A percentile compares a stretch with the other conserved stretches of the same genome.
phyloP scores from a whole-genome alignment of 805 yeast species.

The Candida golubevii region DNA sequence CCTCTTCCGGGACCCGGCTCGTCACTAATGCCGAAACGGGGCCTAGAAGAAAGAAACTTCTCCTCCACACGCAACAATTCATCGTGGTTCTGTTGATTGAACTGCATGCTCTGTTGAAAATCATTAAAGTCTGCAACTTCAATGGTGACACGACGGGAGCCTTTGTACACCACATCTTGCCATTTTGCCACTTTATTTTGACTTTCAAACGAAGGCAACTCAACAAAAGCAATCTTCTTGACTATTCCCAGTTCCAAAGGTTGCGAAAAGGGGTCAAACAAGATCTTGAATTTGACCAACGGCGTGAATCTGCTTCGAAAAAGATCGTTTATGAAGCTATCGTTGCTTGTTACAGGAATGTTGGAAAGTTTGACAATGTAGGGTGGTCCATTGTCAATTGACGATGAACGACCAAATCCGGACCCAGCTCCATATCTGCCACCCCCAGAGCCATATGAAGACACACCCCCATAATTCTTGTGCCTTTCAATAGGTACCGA shows the following conservation, averaged over 20 bases:
- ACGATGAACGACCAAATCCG: conserved; percentile 8
- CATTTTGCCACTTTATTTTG: conserved; percentile 58
- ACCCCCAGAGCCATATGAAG: conserved; percentile 5
- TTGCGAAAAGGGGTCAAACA: conserved; percentile 46
- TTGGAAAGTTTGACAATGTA: conserved; percentile 60
- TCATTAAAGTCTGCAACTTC: conserved; percentile 40
- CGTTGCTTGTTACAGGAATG: conserved; percentile 52
- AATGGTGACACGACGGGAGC: conserved; percentile 34
- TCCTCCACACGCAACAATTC: conserved; percentile 30
- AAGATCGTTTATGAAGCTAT: conserved; percentile 51
- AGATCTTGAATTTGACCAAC: conserved; percentile 55
- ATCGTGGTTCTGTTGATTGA: conserved; percentile 32
- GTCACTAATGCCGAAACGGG: conserved; percentile 9
- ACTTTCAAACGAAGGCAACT: conserved; percentile 47
- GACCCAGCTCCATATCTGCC: conserved; percentile 6
- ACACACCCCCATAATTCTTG: conserved; percentile 16
- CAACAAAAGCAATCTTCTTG: conserved; percentile 62
- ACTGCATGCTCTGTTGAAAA: conserved; percentile 36
- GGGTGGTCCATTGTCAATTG: conserved; percentile 45
- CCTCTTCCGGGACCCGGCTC: conserved; percentile 8
- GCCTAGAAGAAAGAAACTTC: conserved; percentile 24
- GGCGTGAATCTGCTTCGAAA: conserved; percentile 60
- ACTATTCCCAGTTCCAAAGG: conserved; percentile 34
- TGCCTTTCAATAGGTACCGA: conserved; percentile 40
- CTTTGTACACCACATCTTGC: conserved; percentile 51